Percentiles rank a stretch among this genome's conserved stretches.
These are phyloP conservation scores for Hyaloscypha hepaticicola DNA, from an alignment of 495 filamentous ascomycete genomes.

Conservation along the genomic window DNA sequence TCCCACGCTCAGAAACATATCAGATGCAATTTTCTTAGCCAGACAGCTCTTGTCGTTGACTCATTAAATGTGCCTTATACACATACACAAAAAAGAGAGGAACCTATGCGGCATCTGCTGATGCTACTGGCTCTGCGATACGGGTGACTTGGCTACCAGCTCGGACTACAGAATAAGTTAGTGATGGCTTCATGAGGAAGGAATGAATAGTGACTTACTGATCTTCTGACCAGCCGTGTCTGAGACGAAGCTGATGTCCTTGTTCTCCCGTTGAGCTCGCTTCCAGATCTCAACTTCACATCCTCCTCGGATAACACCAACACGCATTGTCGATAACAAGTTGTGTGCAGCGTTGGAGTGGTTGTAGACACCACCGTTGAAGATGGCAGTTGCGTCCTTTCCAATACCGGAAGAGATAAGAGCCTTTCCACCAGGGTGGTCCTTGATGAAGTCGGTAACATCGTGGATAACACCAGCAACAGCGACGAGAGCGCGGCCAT, in stretches of 20 bases:
- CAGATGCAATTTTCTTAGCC: conserved; percentile 20
- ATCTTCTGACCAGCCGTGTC: conserved; percentile 81
- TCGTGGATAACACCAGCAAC: conserved; percentile 97
- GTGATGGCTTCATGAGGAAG: background rate
- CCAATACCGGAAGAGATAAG: conserved; percentile 91
- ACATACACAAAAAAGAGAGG: background rate
- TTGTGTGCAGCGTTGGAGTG: conserved; percentile 99
- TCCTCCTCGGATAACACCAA: conserved; percentile 93
- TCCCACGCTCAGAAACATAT: conserved; percentile 25
- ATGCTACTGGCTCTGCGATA: conserved; percentile 67
- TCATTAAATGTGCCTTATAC: conserved; percentile 17
- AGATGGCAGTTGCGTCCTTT: conserved; percentile 98
- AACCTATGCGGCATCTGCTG: conserved; percentile 68
- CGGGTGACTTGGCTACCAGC: conserved; percentile 90
- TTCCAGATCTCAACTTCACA: conserved; percentile 99
- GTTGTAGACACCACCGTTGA: conserved; percentile 98
- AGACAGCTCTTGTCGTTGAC: conserved; percentile 19
- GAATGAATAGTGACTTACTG: background rate
- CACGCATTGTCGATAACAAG: conserved; percentile 91
- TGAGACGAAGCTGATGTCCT: conserved; percentile 75
- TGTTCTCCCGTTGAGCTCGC: conserved; percentile 85
- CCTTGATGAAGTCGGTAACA: conserved; percentile 89
- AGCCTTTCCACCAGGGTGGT: conserved; percentile 95
- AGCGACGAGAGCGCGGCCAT: conserved; percentile 82
- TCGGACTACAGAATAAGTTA: conserved; percentile 51